Evolutionary conservation across 2,329 filamentous ascomycete genomes (phyloP).

Genomic region (Falciphora oryzae): DNA sequence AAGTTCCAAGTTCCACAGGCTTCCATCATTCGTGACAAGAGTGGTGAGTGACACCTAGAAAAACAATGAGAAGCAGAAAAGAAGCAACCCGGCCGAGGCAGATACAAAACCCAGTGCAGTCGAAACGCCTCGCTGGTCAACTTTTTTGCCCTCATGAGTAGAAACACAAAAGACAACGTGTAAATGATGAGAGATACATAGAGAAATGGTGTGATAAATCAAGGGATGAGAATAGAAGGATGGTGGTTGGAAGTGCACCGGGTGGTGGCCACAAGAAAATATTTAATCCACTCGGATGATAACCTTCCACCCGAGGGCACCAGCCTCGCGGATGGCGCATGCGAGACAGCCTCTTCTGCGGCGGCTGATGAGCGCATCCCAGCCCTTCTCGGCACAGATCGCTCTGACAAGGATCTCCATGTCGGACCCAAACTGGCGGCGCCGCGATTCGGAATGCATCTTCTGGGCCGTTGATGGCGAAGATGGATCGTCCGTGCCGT

Average conservation of each 20-base stretch:
- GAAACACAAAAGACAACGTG: neutral
- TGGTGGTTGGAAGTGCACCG: neutral
- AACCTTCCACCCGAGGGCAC: conserved; percentile 62
- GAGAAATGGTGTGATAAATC: neutral
- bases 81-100: neutral
- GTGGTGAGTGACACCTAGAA: neutral
- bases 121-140: neutral
- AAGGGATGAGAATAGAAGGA: neutral
- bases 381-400: conserved; percentile 67
- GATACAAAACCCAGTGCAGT: neutral
- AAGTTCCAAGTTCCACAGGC: neutral
- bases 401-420: conserved; percentile 67
- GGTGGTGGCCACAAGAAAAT: neutral
- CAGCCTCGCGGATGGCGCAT: conserved; percentile 70
- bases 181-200: neutral
- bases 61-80: neutral
- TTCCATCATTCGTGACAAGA: conserved; percentile 7
- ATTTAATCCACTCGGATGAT: conserved; percentile 50
- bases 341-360: conserved; percentile 62
- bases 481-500: neutral
- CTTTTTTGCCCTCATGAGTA: neutral
- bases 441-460: conserved; percentile 51
- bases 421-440: conserved; percentile 56
- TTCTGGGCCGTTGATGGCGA: conserved; percentile 35
- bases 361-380: conserved; percentile 67